These are phyloP conservation scores for Haplographium delicatum DNA, from an alignment of 495 filamentous ascomycete species.

Conservation along the genomic window DNA sequence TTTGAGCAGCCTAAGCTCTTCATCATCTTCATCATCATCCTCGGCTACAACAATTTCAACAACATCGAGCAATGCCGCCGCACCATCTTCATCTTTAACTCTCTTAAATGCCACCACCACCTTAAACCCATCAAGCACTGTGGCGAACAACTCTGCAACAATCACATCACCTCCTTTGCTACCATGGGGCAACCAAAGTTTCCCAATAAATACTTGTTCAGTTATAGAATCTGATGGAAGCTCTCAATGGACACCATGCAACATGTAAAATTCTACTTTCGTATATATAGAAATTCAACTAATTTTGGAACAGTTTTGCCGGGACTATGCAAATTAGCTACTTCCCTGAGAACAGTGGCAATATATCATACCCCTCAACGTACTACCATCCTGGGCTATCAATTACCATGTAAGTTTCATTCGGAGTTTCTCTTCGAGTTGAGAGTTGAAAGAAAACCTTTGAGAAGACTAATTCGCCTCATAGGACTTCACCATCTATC, in stretches of 20 bases:
- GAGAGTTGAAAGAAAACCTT: not conserved
- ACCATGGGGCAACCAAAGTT: conserved; percentile 18
- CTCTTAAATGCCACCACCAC: not conserved
- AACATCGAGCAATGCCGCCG: not conserved
- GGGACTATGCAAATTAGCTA: conserved; percentile 31
- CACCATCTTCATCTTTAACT: too few species aligned
- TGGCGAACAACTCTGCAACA: not conserved
- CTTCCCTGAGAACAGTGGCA: conserved; percentile 31
- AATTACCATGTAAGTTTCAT: conserved; percentile 32
- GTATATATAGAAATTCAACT: not conserved
- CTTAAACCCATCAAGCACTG: not conserved
- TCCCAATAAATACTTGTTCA: conserved; percentile 18
- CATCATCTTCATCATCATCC: too few species aligned
- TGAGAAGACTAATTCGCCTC: not conserved
- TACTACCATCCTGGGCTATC: conserved; percentile 25
- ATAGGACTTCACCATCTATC: conserved; percentile 35
- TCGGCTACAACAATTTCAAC: not conserved
- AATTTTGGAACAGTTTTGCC: conserved; percentile 22
- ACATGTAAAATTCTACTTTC: conserved; percentile 23
- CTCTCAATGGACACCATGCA: conserved; percentile 29
- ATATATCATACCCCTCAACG: conserved; percentile 29
- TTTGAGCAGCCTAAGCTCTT: too few species aligned
- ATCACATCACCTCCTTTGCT: conserved; percentile 8
- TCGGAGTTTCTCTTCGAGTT: not conserved
- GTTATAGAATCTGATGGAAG: conserved; percentile 12